A percentile compares a stretch with the other conserved stretches of the same genome.
phyloP scores from a whole-genome alignment of 768 basidiomycete genomes.

The Lentinula guzmanii region DNA sequence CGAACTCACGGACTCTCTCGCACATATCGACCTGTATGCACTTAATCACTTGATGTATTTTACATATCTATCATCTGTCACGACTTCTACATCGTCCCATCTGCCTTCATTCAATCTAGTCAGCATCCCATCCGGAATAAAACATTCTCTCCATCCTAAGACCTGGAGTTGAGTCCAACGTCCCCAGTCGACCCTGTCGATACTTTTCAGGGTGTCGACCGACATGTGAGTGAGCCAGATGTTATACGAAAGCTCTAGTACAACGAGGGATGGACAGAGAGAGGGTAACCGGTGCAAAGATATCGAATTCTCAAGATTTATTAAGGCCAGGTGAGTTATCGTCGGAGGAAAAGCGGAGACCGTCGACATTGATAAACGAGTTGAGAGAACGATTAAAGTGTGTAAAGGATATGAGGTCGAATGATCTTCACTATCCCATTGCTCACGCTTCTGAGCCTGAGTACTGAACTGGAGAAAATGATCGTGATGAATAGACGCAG shows the following conservation, averaged over 20 bases:
- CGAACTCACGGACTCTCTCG: background rate
- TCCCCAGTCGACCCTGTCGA: conserved; percentile 53
- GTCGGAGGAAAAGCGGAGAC: conserved; percentile 56
- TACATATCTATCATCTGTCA: background rate
- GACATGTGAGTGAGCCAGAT: conserved; percentile 28
- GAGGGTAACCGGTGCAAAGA: conserved; percentile 52
- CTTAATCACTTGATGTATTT: background rate
- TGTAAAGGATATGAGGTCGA: conserved; percentile 26
- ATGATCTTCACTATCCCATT: conserved; percentile 44
- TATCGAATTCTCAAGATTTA: conserved; percentile 42
- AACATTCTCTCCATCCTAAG: conserved; percentile 53
- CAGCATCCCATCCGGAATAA: conserved; percentile 34
- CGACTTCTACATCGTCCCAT: conserved; percentile 51
- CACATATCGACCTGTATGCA: background rate
- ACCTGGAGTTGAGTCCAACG: conserved; percentile 48
- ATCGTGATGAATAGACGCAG: conserved; percentile 35
- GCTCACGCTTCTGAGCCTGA: conserved; percentile 4
- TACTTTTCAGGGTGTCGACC: conserved; percentile 24
- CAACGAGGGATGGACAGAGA: conserved; percentile 53
- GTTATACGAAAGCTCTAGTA: conserved; percentile 69
- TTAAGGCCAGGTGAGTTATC: conserved; percentile 54
- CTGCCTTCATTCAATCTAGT: conserved; percentile 49
- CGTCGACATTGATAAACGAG: conserved; percentile 35
- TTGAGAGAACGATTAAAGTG: conserved; percentile 46
- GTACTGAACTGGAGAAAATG: conserved; percentile 27